These are phyloP conservation scores for Chaetomidium leptoderma DNA, from an alignment of 495 filamentous ascomycete species.

Conservation along the genomic window DNA sequence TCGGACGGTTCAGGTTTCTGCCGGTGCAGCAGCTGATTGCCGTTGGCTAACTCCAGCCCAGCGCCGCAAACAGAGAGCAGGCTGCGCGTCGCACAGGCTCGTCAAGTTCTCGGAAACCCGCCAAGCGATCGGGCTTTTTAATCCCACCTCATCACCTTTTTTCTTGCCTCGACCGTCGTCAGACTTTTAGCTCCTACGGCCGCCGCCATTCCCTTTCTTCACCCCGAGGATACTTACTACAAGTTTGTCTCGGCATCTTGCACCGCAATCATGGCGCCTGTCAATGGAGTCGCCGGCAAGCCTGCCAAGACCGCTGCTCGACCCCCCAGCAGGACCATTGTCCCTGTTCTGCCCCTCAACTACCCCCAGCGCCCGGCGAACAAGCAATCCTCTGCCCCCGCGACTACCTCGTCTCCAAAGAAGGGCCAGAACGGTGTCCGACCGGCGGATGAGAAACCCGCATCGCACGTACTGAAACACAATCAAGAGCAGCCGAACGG, in stretches of 20 bases:
- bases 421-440: slow-evolving; percentile 1
- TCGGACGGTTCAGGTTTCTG: neutral
- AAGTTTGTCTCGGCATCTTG: neutral
- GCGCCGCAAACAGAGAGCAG: slow-evolving; percentile 21
- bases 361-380: slow-evolving; percentile 27
- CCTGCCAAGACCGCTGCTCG: slow-evolving; percentile 21
- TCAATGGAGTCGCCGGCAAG: slow-evolving; percentile 25
- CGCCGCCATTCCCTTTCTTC: slow-evolving; percentile 4
- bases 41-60: neutral
- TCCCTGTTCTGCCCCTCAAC: slow-evolving; percentile 32
- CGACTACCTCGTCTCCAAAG: slow-evolving; percentile 9
- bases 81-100: slow-evolving; percentile 25
- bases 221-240: neutral
- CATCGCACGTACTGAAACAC: neutral
- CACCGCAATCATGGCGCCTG: slow-evolving; percentile 27
- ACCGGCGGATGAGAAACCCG: slow-evolving; percentile 8
- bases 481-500: slow-evolving; percentile 2
- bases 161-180: neutral
- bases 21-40: neutral
- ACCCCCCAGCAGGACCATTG: slow-evolving; percentile 11
- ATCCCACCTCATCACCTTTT: slow-evolving; percentile 3
- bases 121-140: slow-evolving; percentile 20
- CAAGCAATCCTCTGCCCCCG: slow-evolving; percentile 13
- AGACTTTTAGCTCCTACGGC: neutral
- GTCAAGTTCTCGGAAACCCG: slow-evolving; percentile 16